Conservation (phyloP, 2,329 filamentous ascomycete genomes). For the Zymoseptoria tritici region DNA sequence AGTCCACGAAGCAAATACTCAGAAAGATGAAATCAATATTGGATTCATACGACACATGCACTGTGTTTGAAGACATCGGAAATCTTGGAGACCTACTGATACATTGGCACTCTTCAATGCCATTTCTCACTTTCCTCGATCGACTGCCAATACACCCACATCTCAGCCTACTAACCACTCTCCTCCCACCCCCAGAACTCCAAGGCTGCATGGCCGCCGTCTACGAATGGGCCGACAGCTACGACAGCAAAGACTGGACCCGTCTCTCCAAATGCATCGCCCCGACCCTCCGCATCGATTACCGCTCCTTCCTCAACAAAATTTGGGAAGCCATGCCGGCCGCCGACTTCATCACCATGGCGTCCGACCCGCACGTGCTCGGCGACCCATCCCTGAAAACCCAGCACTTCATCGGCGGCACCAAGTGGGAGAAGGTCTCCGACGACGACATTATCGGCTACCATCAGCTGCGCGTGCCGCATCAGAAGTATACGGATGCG, state of each 20-base stretch:
- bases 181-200: conserved; percentile 23
- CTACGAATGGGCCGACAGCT: conserved; percentile 59
- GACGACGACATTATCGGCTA: conserved; percentile 44
- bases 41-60: conserved; percentile 2
- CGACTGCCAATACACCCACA: neutral
- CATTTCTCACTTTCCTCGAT: neutral
- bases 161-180: neutral
- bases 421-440: conserved; percentile 44
- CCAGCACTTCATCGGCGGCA: conserved; percentile 51
- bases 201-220: conserved; percentile 36
- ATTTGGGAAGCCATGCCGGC: conserved; percentile 51
- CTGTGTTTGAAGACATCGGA: conserved; percentile 3
- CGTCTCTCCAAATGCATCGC: conserved; percentile 55
- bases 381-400: conserved; percentile 49
- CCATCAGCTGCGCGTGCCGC: conserved; percentile 53
- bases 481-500: conserved; percentile 49
- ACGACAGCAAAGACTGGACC: conserved; percentile 60
- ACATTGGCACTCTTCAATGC: neutral
- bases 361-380: conserved; percentile 46
- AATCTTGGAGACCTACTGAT: conserved; percentile 11
- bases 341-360: conserved; percentile 47
- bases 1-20: neutral
- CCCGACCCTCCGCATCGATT: conserved; percentile 60
- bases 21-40: conserved; percentile 2
- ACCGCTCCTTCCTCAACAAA: conserved; percentile 51